phyloP scores from a whole-genome alignment of 2,329 filamentous ascomycete genomes.

The Ophioceras dolichostomum region DNA sequence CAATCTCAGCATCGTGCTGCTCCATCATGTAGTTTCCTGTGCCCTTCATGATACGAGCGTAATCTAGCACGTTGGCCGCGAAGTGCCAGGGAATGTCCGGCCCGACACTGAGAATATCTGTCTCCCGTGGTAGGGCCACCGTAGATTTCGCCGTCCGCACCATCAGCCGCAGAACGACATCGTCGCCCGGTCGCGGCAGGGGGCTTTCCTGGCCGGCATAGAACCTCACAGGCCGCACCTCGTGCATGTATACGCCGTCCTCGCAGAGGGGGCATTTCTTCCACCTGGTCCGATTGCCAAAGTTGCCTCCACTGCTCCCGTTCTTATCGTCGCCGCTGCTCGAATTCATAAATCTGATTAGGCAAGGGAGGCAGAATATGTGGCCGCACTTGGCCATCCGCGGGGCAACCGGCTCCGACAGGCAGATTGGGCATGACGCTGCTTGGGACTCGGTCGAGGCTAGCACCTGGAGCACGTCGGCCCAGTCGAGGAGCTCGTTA shows the following conservation, averaged over 20 bases:
- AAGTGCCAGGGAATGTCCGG: constrained; percentile 89
- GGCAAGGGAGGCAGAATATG: constrained; percentile 87
- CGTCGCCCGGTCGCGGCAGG: constrained; percentile 68
- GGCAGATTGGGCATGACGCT: constrained; percentile 85
- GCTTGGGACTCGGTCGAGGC: constrained; percentile 82
- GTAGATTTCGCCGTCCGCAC: constrained; percentile 71
- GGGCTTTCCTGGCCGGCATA: constrained; percentile 80
- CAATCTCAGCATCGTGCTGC: constrained; percentile 71
- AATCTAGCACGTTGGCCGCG: constrained; percentile 86
- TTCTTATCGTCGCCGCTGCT: constrained; percentile 62
- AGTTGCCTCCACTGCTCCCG: constrained; percentile 46
- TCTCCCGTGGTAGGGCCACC: constrained; percentile 75
- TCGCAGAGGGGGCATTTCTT: constrained; percentile 97
- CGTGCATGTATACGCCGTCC: constrained; percentile 84
- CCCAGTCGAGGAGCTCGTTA: constrained; percentile 85
- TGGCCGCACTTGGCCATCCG: constrained; percentile 96
- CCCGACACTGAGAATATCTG: constrained; percentile 49
- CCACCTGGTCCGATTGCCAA: constrained; percentile 43
- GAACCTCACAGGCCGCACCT: constrained; percentile 81
- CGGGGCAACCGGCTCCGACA: constrained; percentile 83
- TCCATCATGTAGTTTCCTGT: constrained; percentile 75
- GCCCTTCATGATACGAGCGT: constrained; percentile 90
- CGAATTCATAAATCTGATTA: constrained; percentile 93
- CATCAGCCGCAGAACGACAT: constrained; percentile 81
- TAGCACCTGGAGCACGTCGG: constrained; percentile 78